Evolutionary conservation across 805 yeast species (phyloP), one percentile per base, ranked within the genome.

Genomic region (Candida verbasci): DNA sequence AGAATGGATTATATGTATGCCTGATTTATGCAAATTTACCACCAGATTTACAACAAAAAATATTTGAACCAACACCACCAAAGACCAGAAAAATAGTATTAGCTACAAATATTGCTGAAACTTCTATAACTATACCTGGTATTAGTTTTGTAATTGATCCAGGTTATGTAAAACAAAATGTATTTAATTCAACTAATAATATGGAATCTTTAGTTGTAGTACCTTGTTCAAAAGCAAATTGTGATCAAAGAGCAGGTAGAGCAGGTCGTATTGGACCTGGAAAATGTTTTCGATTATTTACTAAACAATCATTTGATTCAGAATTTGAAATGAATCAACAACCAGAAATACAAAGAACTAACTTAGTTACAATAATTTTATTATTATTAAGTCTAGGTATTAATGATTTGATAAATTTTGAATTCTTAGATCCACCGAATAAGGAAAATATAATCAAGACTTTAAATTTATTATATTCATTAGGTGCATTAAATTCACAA

Each of bases 21-120:
- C 95, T 97, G 0, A 88, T 93, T 2, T 93, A 89, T 58, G 93
- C 97, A 1, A 88, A 87, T 44, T 62, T 93, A 31, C 96, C 97
- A 0, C 74, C 86, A 9, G 96, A 89, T 24, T 67, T 79, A 49
- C 98, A 93, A 53, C 68, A 76, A 21, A 69, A 69, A 38, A 88
- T 93, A 24, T 93, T 93, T 55, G 93, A 86, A 41, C 87, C 89
- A 2, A 86, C 97, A 0, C 96, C 96, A 0, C 67, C 70, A 1
- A 76, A 78, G 24, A 61, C 84, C 2, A 62, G 98, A 26, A 93
- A 93, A 53, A 89, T 91, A 14, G 94, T 93, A 0, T 60, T 93
- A 25, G 97, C 97, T 0, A 93, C 98, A 1, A 93, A 93, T 48
- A 93, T 93, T 47, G 98, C 73, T 0, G 73, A 68, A 38, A 68